Conservation (phyloP, 148 eudicot species). For the Selenicereus undatus region DNA sequence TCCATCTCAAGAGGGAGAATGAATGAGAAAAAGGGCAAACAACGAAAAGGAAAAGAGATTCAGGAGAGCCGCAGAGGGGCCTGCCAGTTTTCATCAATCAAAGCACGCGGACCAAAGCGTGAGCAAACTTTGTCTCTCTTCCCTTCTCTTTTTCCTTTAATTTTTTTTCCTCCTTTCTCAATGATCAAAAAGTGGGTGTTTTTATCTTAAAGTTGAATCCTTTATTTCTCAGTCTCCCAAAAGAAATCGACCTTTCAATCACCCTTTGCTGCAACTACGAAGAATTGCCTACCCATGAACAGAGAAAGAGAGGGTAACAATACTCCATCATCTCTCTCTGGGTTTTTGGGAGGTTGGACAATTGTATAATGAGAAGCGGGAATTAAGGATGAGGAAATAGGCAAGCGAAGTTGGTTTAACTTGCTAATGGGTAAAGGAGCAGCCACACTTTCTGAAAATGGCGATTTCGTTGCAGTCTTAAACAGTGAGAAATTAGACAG, state of each 20-base stretch:
- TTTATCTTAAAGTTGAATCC: slow-evolving; percentile 19
- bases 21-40: slow-evolving; percentile 1
- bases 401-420: neutral
- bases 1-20: slow-evolving; percentile 16
- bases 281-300: neutral
- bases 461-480: slow-evolving; percentile 55
- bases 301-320: neutral
- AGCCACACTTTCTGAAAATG: slow-evolving; percentile 32
- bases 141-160: neutral
- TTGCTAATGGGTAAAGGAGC: neutral
- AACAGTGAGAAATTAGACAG: slow-evolving; percentile 21
- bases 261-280: slow-evolving; percentile 24
- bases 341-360: too few relatives aligned
- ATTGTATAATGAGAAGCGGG: too few relatives aligned
- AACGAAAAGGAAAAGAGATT: slow-evolving; percentile 22
- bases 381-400: too few relatives aligned
- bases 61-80: slow-evolving; percentile 23
- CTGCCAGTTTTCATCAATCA: slow-evolving; percentile 25
- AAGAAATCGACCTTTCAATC: slow-evolving; percentile 83
- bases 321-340: neutral
- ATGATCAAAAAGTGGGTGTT: slow-evolving; percentile 30
- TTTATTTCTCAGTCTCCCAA: slow-evolving; percentile 23
- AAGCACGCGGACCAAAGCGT: slow-evolving; percentile 97
- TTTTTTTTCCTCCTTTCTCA: neutral
- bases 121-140: slow-evolving; percentile 18